A percentile compares a stretch with the other conserved stretches of the same genome.
Conservation (phyloP, 2,329 filamentous ascomycete species). For the Zymoseptoria ardabiliae region DNA sequence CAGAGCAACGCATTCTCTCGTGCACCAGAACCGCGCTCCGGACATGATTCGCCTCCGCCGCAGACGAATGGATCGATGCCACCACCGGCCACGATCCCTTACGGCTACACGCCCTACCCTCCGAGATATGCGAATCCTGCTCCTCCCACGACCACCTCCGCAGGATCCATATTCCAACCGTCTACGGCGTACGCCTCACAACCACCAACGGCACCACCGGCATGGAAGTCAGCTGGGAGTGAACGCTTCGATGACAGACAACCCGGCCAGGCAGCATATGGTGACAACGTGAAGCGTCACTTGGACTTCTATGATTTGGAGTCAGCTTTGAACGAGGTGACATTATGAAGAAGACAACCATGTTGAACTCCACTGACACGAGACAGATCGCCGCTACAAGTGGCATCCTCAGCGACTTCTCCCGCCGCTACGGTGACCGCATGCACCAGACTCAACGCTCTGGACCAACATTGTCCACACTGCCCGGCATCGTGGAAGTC, state of each 20-base stretch:
- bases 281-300: constrained; percentile 54
- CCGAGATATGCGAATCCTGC: constrained; percentile 35
- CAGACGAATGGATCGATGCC: constrained; percentile 30
- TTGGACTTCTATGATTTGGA: constrained; percentile 56
- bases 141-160: constrained; percentile 27
- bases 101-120: constrained; percentile 37
- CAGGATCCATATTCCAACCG: constrained; percentile 37
- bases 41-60: constrained; percentile 24
- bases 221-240: constrained; percentile 33
- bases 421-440: constrained; percentile 43
- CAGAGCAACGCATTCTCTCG: constrained; percentile 1
- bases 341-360: not conserved
- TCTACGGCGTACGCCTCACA: constrained; percentile 36
- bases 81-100: constrained; percentile 27
- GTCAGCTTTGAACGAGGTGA: constrained; percentile 43
- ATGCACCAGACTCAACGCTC: constrained; percentile 45
- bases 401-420: constrained; percentile 41
- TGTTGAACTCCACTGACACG: not conserved
- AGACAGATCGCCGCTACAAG: constrained; percentile 39
- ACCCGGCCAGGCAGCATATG: constrained; percentile 31
- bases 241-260: constrained; percentile 11
- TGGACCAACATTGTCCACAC: constrained; percentile 40
- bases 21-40: constrained; percentile 8
- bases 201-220: constrained; percentile 29
- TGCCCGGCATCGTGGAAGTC: constrained; percentile 44